These are phyloP conservation scores for Haplosporangium gracile DNA, from an alignment of 192 early-diverging fungal genomes.

Conservation along the genomic window DNA sequence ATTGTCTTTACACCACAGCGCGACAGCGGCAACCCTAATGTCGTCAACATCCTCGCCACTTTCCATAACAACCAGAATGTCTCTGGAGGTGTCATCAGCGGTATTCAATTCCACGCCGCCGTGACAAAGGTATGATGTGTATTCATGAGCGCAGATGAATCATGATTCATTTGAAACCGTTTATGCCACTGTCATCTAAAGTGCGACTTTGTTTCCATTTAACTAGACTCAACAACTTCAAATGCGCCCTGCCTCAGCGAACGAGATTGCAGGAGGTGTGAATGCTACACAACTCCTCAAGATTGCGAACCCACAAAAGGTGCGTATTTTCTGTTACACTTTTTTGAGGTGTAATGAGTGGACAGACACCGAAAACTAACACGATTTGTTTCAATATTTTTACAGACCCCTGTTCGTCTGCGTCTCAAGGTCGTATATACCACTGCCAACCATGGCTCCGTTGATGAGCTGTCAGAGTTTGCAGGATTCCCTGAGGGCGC, in stretches of 20 bases:
- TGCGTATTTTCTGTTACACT: not conserved
- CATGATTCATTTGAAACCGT: not conserved
- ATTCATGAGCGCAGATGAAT: not conserved
- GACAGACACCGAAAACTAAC: not conserved
- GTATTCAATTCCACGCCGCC: slow-evolving; percentile 89
- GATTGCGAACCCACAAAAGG: slow-evolving; percentile 87
- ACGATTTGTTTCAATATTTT: not conserved
- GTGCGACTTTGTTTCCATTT: slow-evolving; percentile 12
- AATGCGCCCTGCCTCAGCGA: slow-evolving; percentile 85
- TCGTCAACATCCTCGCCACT: slow-evolving; percentile 75
- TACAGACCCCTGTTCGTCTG: slow-evolving; percentile 68
- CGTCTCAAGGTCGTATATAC: slow-evolving; percentile 68
- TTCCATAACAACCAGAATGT: slow-evolving; percentile 74
- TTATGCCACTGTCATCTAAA: not conserved
- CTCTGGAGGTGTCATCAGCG: slow-evolving; percentile 66
- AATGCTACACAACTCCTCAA: slow-evolving; percentile 84
- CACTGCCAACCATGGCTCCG: slow-evolving; percentile 58
- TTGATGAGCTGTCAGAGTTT: slow-evolving; percentile 69
- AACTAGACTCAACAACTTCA: slow-evolving; percentile 82
- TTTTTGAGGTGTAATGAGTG: not conserved
- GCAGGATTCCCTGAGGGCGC: slow-evolving; percentile 70
- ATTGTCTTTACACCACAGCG: slow-evolving; percentile 83
- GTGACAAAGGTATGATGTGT: slow-evolving; percentile 77
- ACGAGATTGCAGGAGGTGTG: slow-evolving; percentile 68
- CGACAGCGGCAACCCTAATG: slow-evolving; percentile 67